Percentiles rank a stretch among this genome's conserved stretches.
Evolutionary conservation across 495 filamentous ascomycete genomes (phyloP).

Genomic region (Staphylotrichum longicolle): DNA sequence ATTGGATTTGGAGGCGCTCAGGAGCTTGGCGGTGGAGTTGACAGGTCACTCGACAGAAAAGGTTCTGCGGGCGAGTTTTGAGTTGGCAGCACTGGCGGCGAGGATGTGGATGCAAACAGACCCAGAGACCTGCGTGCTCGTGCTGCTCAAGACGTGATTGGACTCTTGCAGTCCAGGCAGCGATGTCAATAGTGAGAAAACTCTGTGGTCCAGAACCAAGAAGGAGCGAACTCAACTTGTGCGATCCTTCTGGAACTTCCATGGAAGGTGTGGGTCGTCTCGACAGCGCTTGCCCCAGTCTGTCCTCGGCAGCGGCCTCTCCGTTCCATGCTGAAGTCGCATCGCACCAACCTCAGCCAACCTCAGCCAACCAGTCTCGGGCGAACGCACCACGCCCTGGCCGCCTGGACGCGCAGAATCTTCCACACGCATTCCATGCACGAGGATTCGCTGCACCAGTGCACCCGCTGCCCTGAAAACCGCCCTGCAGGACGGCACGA

Average conservation of each 20-base stretch:
- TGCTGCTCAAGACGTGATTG: no score
- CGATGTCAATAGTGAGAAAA: no score
- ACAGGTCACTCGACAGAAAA: constrained; percentile 16
- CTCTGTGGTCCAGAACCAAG: not conserved
- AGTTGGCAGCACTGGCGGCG: constrained; percentile 9
- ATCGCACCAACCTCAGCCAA: not conserved
- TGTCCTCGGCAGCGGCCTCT: constrained; percentile 12
- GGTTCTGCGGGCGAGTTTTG: constrained; percentile 1
- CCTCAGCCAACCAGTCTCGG: no score
- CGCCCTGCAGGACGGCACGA: constrained; percentile 11
- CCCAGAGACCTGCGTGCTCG: no score
- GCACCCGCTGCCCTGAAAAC: not conserved
- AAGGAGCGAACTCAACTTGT: not conserved
- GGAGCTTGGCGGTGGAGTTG: constrained; percentile 12
- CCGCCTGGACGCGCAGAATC: not conserved
- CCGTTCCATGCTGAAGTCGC: constrained; percentile 7
- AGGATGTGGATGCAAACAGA: not conserved
- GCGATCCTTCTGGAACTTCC: not conserved
- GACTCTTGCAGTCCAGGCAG: no score
- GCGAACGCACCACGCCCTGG: no score
- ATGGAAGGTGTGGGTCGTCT: not conserved
- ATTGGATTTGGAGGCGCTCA: no score
- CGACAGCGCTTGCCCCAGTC: not conserved
- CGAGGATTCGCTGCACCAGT: not conserved
- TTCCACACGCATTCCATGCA: not conserved